phyloP scores from a whole-genome alignment of 768 basidiomycete genomes.

The Myochromella boudieri region DNA sequence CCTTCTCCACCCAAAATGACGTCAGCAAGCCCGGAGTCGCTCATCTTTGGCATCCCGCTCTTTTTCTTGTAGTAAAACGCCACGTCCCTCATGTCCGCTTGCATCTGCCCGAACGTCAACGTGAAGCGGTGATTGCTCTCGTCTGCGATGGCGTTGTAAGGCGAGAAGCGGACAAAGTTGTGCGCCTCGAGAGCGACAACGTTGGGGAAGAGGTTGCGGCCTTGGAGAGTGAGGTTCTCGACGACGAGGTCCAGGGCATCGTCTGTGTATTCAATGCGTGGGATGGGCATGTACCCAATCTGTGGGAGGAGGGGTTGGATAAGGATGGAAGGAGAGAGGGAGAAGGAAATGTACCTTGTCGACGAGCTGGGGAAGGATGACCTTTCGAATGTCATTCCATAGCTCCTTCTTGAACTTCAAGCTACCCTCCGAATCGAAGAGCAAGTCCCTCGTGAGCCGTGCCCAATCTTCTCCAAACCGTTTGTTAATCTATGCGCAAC shows the following conservation, averaged over 20 bases:
- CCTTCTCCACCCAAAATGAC: constrained; percentile 84
- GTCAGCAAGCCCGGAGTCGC: constrained; percentile 83
- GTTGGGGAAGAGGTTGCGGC: constrained; percentile 88
- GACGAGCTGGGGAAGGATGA: constrained; percentile 79
- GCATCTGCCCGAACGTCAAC: constrained; percentile 79
- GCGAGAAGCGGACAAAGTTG: constrained; percentile 84
- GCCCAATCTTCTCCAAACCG: constrained; percentile 84
- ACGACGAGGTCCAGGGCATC: constrained; percentile 84
- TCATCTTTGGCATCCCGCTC: constrained; percentile 76
- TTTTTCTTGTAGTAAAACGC: constrained; percentile 91
- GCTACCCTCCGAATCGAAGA: constrained; percentile 40
- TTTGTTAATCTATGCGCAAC: constrained; percentile 50
- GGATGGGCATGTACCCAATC: constrained; percentile 86
- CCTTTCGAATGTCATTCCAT: constrained; percentile 84
- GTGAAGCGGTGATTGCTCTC: constrained; percentile 70
- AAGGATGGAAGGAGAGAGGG: no score
- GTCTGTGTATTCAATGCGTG: constrained; percentile 92
- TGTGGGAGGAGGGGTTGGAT: constrained; percentile 20
- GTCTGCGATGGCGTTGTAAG: constrained; percentile 62
- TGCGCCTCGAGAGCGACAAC: constrained; percentile 70
- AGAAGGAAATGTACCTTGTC: constrained; percentile 50
- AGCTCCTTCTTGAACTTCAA: constrained; percentile 87
- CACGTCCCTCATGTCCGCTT: constrained; percentile 92
- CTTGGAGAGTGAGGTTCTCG: constrained; percentile 89
- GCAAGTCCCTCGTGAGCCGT: constrained; percentile 77